Base-by-base conservation (phyloP, 495 filamentous ascomycete species). In the Neurospora sp. region DNA sequence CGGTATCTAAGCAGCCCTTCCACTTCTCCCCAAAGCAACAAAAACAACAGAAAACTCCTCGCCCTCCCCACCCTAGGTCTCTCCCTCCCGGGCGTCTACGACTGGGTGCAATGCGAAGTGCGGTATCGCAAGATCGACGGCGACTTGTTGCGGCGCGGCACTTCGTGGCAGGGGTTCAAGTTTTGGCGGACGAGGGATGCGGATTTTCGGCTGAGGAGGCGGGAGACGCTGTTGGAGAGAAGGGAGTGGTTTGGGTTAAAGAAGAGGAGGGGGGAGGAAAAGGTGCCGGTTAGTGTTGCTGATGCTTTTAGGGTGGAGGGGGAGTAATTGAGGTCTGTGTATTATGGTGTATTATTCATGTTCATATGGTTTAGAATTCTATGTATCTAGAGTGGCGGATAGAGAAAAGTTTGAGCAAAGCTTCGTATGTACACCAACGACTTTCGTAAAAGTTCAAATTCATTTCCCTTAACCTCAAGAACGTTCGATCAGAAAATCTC, bases 61-160 rank as follows among this genome's bases (percentile, higher is more conserved):
- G 86, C 83, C 14, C 77, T 90, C 40, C 88, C 88, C 1, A 86
- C 87, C 1, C 76, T 89, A 37, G 83, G 79, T 0, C 70, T 87
- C n/a, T 71, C 77, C 4, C 46, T 84, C 11, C 79, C 81, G 0
- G 73, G 73, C 0, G 18, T 82, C 4, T 77, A 81, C n/a, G 69
- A 82, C 1, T 82, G 81, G 82, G 12, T 87, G 48, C 40, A 79
- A 20, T 88, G 79, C 73, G 82, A 87, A 72, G 76, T 88, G 0
- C 77, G 85, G 41, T 89, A 86, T 70, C 81, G 84, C 46, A 84
- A 85, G 72, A 75, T 84, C 0, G 83, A 87, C 46, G 71, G 73
- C 0, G 75, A 76, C 1, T 76, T 81, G 35, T 66, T 84, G 16
- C 23, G 69, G 72, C 27, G 71, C 62, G 75, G 70, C 37, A 66